phyloP scores from a whole-genome alignment of 129 eudicot genomes.

The Helianthus tuberosus region DNA sequence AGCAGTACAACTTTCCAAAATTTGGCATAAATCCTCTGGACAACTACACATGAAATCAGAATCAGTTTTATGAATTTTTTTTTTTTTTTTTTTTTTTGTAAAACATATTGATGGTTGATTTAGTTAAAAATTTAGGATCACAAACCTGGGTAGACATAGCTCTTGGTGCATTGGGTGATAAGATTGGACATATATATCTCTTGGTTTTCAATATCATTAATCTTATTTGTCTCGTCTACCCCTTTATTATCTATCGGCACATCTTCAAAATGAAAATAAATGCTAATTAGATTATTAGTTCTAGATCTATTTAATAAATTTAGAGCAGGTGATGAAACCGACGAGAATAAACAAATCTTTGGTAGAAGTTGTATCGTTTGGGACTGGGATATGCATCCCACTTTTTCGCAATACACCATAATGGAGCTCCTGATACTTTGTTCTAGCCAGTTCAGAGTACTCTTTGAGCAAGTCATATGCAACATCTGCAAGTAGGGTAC shows the following conservation, averaged over 20 bases:
- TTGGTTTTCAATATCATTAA: slow-evolving; percentile 16
- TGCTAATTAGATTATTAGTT: neutral
- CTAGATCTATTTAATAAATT: neutral
- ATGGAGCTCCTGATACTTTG: no score
- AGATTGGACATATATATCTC: neutral
- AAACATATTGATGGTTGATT: neutral
- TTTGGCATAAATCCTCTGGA: neutral
- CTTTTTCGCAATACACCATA: no score
- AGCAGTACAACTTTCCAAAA: neutral
- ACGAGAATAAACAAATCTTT: slow-evolving; percentile 25
- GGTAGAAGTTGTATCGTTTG: no score
- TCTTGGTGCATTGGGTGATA: neutral
- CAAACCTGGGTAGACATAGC: slow-evolving; percentile 21
- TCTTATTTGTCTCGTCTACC: neutral
- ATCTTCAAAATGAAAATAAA: slow-evolving; percentile 19
- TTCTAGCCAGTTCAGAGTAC: no score
- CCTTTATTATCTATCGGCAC: slow-evolving; percentile 8
- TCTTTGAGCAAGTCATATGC: no score
- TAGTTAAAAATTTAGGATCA: neutral
- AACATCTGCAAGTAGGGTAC: no score
- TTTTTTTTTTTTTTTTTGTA: no score
- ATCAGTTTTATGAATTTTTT: no score
- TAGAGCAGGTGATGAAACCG: slow-evolving; percentile 5
- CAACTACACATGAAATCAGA: neutral
- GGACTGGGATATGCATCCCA: no score